A percentile compares a stretch with the other conserved stretches of the same genome.
phyloP scores from a whole-genome alignment of 129 eudicot species.

The Lonicera japonica region DNA sequence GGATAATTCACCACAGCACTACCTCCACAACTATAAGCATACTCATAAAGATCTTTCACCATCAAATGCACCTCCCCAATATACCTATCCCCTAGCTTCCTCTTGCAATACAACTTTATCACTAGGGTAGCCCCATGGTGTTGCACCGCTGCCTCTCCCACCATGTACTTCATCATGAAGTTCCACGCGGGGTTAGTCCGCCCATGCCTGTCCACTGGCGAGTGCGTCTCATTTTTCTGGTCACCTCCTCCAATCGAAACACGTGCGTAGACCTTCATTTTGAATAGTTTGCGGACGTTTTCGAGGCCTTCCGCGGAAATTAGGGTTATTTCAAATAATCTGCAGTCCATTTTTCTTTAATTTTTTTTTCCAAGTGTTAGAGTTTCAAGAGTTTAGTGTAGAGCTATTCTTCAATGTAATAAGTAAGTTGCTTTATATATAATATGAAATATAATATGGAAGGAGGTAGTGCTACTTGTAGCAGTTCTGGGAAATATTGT shows the following conservation, averaged over 20 bases:
- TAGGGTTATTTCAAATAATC: slow-evolving; percentile 47
- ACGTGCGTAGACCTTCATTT: slow-evolving; percentile 57
- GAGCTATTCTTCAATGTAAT: background rate
- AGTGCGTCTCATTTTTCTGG: slow-evolving; percentile 35
- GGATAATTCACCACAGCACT: slow-evolving; percentile 37
- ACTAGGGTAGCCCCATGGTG: slow-evolving; percentile 41
- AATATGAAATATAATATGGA: too few species aligned
- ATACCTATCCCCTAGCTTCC: slow-evolving; percentile 62
- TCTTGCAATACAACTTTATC: slow-evolving; percentile 52
- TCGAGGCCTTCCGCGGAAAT: slow-evolving; percentile 42
- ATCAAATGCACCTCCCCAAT: slow-evolving; percentile 51
- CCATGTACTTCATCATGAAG: slow-evolving; percentile 29
- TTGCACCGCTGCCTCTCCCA: slow-evolving; percentile 41
- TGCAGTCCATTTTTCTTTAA: slow-evolving; percentile 66
- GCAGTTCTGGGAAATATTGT: background rate
- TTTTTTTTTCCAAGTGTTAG: background rate
- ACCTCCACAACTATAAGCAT: slow-evolving; percentile 34
- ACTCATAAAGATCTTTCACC: slow-evolving; percentile 58
- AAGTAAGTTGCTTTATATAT: too few species aligned
- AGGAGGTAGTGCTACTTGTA: background rate
- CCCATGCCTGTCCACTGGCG: slow-evolving; percentile 46
- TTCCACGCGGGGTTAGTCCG: slow-evolving; percentile 57
- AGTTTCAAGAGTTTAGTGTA: background rate
- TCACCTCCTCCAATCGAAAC: slow-evolving; percentile 41
- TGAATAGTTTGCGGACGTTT: slow-evolving; percentile 38